These are phyloP conservation scores for Wickerhamomyces xylosicus DNA, from an alignment of 805 yeast genomes.

Conservation along the genomic window DNA sequence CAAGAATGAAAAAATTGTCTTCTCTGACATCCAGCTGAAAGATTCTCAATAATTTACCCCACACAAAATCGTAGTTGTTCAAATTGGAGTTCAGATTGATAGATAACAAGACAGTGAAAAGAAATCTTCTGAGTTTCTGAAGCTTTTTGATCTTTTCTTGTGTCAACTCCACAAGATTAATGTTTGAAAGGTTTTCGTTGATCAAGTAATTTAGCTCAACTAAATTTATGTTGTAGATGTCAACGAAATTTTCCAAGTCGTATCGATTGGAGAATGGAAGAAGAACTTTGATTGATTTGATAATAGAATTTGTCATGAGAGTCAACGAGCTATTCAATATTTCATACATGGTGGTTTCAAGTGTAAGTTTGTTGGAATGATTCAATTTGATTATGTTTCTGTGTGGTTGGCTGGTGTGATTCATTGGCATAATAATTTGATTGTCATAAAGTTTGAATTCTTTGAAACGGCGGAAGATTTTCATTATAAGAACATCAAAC, in stretches of 20 bases:
- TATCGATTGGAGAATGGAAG: constrained; percentile 21
- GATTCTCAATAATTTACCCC: constrained; percentile 1
- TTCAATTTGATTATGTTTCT: neutral
- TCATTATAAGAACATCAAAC: constrained; percentile 19
- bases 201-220: constrained; percentile 19
- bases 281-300: constrained; percentile 17
- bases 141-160: constrained; percentile 23
- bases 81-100: constrained; percentile 7
- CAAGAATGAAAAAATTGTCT: neutral
- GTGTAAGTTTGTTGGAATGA: neutral
- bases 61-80: neutral
- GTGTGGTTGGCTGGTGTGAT: neutral
- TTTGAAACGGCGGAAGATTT: constrained; percentile 19
- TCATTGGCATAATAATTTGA: constrained; percentile 3
- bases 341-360: constrained; percentile 5
- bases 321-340: constrained; percentile 22
- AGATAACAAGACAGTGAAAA: constrained; percentile 32
- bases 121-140: constrained; percentile 29
- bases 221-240: constrained; percentile 28
- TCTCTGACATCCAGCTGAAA: constrained; percentile 1
- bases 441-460: constrained; percentile 19
- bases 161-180: constrained; percentile 14
- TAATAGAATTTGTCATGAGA: constrained; percentile 22
- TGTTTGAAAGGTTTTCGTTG: neutral
- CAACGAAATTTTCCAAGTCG: constrained; percentile 31